These are phyloP conservation scores for Coleophoma eucalyptorum DNA, from an alignment of 2,329 filamentous ascomycete species.

Conservation along the genomic window DNA sequence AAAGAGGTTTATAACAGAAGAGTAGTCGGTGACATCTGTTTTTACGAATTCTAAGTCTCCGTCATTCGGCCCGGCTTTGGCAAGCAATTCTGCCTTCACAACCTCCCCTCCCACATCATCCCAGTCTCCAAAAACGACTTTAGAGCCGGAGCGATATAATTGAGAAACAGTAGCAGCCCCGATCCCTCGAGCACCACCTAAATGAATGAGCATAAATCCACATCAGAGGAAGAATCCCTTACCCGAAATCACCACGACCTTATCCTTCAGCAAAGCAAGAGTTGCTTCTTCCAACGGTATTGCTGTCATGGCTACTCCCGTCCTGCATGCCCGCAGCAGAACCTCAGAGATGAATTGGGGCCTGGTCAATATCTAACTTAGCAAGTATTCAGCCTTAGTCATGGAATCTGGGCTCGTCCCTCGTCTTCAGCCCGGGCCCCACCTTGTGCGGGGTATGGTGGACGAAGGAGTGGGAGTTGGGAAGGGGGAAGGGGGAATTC, in stretches of 20 bases:
- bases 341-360: neutral
- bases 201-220: neutral
- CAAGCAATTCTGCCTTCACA: conserved; percentile 32
- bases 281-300: conserved; percentile 38
- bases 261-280: conserved; percentile 36
- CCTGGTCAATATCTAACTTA: neutral
- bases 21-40: conserved; percentile 35
- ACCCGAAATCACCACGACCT: conserved; percentile 49
- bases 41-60: conserved; percentile 33
- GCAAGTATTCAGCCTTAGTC: too few relatives aligned
- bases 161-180: conserved; percentile 49
- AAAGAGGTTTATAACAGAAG: conserved; percentile 45
- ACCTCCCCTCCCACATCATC: conserved; percentile 4
- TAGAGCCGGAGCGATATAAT: conserved; percentile 49
- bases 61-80: conserved; percentile 21
- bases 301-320: conserved; percentile 34
- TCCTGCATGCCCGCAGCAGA: neutral
- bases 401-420: too few relatives aligned
- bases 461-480: too few relatives aligned
- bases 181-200: conserved; percentile 55
- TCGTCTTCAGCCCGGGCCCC: too few relatives aligned
- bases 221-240: neutral
- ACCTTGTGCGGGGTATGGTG: too few relatives aligned
- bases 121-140: conserved; percentile 49
- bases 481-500: too few relatives aligned